Conservation (phyloP, 805 yeast species). For the Candida nitratophila region DNA sequence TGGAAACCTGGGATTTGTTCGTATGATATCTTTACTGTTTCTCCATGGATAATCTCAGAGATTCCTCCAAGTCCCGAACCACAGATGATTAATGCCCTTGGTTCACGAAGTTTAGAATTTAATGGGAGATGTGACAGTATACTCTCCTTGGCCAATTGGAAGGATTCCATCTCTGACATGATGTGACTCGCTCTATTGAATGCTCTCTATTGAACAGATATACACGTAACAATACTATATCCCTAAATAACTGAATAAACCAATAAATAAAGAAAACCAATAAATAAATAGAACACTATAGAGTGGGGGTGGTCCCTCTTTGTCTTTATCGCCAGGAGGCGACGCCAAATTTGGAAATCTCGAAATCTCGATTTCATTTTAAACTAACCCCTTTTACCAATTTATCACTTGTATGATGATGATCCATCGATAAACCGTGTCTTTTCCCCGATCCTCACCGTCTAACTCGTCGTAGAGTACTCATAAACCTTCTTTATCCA, state of each 20-base stretch:
- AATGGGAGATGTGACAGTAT: slow-evolving; percentile 7
- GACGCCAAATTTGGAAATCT: neutral
- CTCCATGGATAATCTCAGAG: slow-evolving; percentile 41
- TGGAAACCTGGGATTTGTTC: slow-evolving; percentile 72
- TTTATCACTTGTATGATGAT: neutral
- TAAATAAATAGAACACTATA: too few relatives aligned
- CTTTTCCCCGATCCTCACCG: neutral
- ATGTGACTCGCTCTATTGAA: too few relatives aligned
- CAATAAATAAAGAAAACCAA: too few relatives aligned
- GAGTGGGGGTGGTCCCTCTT: too few relatives aligned
- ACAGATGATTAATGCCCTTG: slow-evolving; percentile 75
- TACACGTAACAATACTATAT: too few relatives aligned
- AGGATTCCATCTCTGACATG: neutral
- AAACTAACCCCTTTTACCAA: neutral
- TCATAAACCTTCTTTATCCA: too few relatives aligned
- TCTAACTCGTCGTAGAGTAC: too few relatives aligned
- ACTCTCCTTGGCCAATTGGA: slow-evolving; percentile 10
- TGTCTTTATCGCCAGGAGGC: too few relatives aligned
- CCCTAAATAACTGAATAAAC: too few relatives aligned
- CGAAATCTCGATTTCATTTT: neutral
- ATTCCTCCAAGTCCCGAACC: slow-evolving; percentile 95
- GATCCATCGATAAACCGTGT: too few relatives aligned
- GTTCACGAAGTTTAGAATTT: slow-evolving; percentile 22
- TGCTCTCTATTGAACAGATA: too few relatives aligned
- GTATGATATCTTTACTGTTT: slow-evolving; percentile 51